Base-by-base conservation (phyloP, 306 rosid genomes). In the Malus orientalis region DNA sequence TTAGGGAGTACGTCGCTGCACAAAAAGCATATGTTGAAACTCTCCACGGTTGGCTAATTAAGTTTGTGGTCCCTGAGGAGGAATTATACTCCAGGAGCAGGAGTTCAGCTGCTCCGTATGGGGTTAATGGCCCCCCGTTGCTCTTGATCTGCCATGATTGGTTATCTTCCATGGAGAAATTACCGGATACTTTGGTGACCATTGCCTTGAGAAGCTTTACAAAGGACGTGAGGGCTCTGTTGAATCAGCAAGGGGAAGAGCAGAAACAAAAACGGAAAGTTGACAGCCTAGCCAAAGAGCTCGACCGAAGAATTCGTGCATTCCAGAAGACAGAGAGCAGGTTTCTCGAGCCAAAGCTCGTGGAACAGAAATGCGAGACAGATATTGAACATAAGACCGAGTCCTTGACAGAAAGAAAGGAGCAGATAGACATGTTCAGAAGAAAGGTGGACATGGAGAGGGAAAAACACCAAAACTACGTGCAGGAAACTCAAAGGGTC, bases 211-310 rank as follows among this genome's bases (percentile, higher is more conserved):
- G 84, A 86, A 85, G 89, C 55, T 69, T 89, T 2, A 82, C 80
- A 30, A 92, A 91, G 80, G 93, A 96, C 67, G 79, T 92, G 80
- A 89, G 78, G 75, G 88, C 93, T 42, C 78, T 96, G 49, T 85
- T 86, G 89, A 75, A 20, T 75, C 95, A 89, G 62, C 99, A 96
- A 83, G 87, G 88, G 44, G 88, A 91, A 71, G 98, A 96, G 83
- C 97, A 84, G 80, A 91, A 87, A 47, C 99, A 92, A 70, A 96
- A 91, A 71, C 82, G 97, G 90, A 96, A 77, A 86, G 96, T 92
- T 66, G 97, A 91, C 11, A 80, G 76, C 72, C 53, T 92, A 51
- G 88, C 87, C 16, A 91, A 91, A 82, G 87, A 89, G 22, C 89
- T 92, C 0, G 93, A 91, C 49, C 79, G 87, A 80, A 88, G 84